These are phyloP conservation scores for Penicillium canescens DNA, from an alignment of 495 filamentous ascomycete species.

Conservation along the genomic window DNA sequence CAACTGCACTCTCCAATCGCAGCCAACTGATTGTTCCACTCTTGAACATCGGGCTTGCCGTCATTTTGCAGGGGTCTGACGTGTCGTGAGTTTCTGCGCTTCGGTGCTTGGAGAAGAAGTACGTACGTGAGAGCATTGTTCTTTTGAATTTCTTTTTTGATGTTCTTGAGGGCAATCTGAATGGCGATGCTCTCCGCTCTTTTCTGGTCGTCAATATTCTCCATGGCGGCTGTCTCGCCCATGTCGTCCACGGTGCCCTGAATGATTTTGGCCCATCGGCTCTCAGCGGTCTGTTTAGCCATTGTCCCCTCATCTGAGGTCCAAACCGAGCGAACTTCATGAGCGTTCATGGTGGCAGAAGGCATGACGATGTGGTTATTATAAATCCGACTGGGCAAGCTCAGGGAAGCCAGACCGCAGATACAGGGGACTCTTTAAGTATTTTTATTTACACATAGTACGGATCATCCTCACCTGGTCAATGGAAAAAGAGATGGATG, in stretches of 20 bases:
- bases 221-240: constrained; percentile 32
- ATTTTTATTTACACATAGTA: constrained; percentile 1
- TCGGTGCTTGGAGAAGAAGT: background rate
- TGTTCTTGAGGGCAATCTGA: constrained; percentile 64
- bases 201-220: constrained; percentile 48
- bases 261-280: constrained; percentile 32
- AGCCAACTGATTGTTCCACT: constrained; percentile 74
- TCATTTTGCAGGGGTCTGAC: constrained; percentile 72
- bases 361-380: constrained; percentile 5
- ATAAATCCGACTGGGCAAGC: constrained; percentile 5
- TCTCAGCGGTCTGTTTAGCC: constrained; percentile 10
- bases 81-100: constrained; percentile 1
- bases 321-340: constrained; percentile 6
- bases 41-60: constrained; percentile 63
- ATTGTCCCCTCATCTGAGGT: constrained; percentile 9
- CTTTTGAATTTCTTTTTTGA: constrained; percentile 86
- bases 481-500: constrained; percentile 1
- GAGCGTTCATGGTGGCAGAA: constrained; percentile 5
- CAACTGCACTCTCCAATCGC: constrained; percentile 65
- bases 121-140: constrained; percentile 68
- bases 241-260: constrained; percentile 60
- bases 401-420: constrained; percentile 1
- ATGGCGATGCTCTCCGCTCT: constrained; percentile 72
- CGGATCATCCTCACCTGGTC: constrained; percentile 1
- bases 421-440: constrained; percentile 8